Conservation (phyloP, 345 rosid species). For the Bruguiera parviflora region DNA sequence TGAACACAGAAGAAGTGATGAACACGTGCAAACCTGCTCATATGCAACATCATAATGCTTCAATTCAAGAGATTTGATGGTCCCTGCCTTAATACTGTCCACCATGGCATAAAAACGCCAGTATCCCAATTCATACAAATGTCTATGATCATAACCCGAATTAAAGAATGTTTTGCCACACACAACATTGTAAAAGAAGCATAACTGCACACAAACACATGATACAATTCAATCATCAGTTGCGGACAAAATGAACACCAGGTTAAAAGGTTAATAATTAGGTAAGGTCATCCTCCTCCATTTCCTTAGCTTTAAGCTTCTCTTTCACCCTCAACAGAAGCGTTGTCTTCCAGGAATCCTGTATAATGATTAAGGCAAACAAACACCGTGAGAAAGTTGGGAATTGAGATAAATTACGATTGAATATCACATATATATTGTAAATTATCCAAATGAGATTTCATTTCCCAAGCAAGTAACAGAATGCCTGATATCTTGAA, state of each 20-base stretch:
- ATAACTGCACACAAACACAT: constrained; percentile 9
- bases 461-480: too few relatives aligned
- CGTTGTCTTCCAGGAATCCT: constrained; percentile 23
- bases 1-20: too few relatives aligned
- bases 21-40: too few relatives aligned
- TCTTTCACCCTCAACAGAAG: constrained; percentile 21
- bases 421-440: too few relatives aligned
- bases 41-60: too few relatives aligned
- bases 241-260: constrained; percentile 16
- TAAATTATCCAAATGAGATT: too few relatives aligned
- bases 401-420: too few relatives aligned
- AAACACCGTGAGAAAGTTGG: neutral
- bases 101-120: neutral
- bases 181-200: constrained; percentile 4
- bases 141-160: constrained; percentile 22
- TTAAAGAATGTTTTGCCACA: neutral
- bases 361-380: neutral
- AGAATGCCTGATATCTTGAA: too few relatives aligned
- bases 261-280: constrained; percentile 21
- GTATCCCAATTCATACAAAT: constrained; percentile 10
- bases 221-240: constrained; percentile 21
- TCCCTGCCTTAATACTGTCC: too few relatives aligned
- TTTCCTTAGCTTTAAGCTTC: constrained; percentile 20
- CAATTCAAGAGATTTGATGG: too few relatives aligned
- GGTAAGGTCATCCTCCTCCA: constrained; percentile 29